These are phyloP conservation scores for Trichosanthes cucumerina DNA, from an alignment of 306 rosid species.

Conservation along the genomic window DNA sequence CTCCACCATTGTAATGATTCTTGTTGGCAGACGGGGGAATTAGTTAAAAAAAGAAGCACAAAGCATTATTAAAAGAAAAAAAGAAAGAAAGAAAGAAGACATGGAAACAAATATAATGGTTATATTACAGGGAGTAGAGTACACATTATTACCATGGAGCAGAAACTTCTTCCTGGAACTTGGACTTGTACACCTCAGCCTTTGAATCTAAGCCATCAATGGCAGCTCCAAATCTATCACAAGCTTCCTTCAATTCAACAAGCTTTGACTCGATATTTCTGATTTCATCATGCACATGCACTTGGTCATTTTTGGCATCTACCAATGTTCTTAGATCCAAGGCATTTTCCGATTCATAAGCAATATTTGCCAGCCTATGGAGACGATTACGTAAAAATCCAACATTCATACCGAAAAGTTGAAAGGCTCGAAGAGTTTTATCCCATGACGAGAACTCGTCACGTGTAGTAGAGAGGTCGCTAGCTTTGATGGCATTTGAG, in stretches of 20 bases:
- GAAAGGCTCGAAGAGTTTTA: slow-evolving; percentile 50
- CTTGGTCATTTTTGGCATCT: slow-evolving; percentile 29
- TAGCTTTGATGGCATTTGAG: slow-evolving; percentile 45
- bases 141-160: slow-evolving; percentile 46
- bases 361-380: slow-evolving; percentile 43
- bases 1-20: not conserved
- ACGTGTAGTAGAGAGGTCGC: slow-evolving; percentile 33
- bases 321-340: slow-evolving; percentile 29
- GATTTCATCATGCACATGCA: slow-evolving; percentile 37
- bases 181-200: slow-evolving; percentile 35
- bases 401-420: slow-evolving; percentile 65
- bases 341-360: slow-evolving; percentile 33
- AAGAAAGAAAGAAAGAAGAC: not conserved
- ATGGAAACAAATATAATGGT: not conserved
- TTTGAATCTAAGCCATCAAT: slow-evolving; percentile 44
- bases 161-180: slow-evolving; percentile 40
- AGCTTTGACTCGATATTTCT: slow-evolving; percentile 54
- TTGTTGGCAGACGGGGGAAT: not conserved
- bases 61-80: not conserved
- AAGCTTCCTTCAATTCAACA: slow-evolving; percentile 57
- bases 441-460: slow-evolving; percentile 60
- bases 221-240: slow-evolving; percentile 42
- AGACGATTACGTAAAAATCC: slow-evolving; percentile 48
- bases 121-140: not conserved
- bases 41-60: not conserved